Base-by-base conservation (phyloP, 768 basidiomycete species). In the Plicaturopsis crispa region DNA sequence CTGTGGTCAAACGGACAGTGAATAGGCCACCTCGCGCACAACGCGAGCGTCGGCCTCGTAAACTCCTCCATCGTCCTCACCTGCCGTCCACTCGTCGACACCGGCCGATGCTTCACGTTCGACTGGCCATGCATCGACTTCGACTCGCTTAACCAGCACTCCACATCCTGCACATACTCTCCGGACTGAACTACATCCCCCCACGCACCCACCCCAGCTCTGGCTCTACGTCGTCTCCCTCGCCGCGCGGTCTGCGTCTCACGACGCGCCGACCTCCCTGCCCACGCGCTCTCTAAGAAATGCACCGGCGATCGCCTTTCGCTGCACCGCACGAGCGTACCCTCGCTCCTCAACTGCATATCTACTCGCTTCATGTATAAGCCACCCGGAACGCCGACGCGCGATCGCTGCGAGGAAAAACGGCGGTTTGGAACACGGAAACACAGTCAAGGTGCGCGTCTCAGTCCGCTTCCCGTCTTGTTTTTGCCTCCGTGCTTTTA, bases 101-200 rank as follows among this genome's bases (percentile, higher is more conserved):
- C 55, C 39, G 6, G 64, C 62, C 35, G 40, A 40, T 12, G 60
- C 48, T 8, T 7, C 57, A 13, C 64, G 63, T 22, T 32, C 54
- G 2, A 60, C 61, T 1, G 60, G 60, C 38, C 66, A 57, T 38
- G 64, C 63, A 16, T 57, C 62, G 37, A 51, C 50, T 1, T 35
- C 54, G 16, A 40, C 56, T 16, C 16, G 42, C 41, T 39, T 45
- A 44, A 63, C 38, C 52, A 59, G 36, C 59, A 65, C 21, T 56
- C 62, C 16, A 56, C 63, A 45, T 22, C 36, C 44, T 4, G 43
- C 40, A 41, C 44, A 42, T 36, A 41, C 44, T 38, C 6, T 33
- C 33, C 45, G 43, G 22, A 20, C 31, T 33, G 43, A 40, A 16
- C 42, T 44, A 28, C 11, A 31, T 24, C 16, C 13, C 10, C 3